Evolutionary conservation across 257 asterid genomes (phyloP).

Genomic region (Cynanchum wilfordii): DNA sequence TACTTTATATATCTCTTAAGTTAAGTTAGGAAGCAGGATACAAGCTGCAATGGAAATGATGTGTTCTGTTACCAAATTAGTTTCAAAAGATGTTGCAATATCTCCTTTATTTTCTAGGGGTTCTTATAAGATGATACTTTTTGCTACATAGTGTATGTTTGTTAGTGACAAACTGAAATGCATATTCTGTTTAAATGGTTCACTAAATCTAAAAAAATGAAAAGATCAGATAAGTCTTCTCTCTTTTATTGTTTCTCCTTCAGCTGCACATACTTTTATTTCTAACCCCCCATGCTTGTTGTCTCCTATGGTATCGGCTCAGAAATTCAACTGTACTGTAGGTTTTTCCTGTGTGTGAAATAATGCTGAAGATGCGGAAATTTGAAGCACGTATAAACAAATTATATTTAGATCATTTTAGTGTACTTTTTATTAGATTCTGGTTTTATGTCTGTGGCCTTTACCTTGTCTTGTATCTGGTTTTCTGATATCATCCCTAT

Average conservation of each 20-base stretch:
- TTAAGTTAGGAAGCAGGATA: background rate
- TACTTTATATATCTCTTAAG: background rate
- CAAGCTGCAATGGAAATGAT: background rate
- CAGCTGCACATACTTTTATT: background rate
- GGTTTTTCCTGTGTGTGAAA: background rate
- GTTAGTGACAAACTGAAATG: background rate
- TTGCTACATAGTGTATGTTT: background rate
- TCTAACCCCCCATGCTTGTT: background rate
- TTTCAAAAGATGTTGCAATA: background rate
- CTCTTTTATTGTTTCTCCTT: background rate
- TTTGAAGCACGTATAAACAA: background rate
- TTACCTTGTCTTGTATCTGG: background rate
- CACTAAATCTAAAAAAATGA: background rate
- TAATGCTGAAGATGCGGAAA: slow-evolving; percentile 1
- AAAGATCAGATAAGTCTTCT: background rate
- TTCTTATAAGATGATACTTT: background rate
- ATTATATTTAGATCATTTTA: background rate
- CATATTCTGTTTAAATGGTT: background rate
- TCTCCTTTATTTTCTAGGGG: background rate
- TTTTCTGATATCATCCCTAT: background rate
- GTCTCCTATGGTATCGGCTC: background rate
- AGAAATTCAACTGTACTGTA: background rate
- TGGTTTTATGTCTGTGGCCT: background rate
- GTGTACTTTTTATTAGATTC: background rate
- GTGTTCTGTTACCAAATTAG: background rate